phyloP scores from a whole-genome alignment of 1,284 basidiomycete species.

The Naganishia cerealis region DNA sequence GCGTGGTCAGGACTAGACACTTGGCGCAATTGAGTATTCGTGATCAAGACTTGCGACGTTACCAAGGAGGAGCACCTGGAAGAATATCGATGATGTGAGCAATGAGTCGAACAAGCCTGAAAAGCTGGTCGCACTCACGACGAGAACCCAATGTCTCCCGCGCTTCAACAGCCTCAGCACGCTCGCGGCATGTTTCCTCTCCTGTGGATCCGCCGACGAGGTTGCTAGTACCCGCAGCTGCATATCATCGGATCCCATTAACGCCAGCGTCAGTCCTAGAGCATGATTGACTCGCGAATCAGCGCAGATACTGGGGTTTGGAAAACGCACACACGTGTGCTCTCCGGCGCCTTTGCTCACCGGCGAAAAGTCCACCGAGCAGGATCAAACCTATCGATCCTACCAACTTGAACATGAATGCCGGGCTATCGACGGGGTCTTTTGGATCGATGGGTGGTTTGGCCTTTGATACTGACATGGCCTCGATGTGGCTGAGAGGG shows the following conservation, averaged over 20 bases:
- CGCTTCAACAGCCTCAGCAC: conserved; percentile 74
- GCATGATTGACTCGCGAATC: too few relatives aligned
- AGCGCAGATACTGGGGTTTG: neutral
- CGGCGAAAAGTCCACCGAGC: conserved; percentile 79
- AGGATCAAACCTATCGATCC: conserved; percentile 70
- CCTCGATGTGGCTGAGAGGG: conserved; percentile 10
- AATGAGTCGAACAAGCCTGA: neutral
- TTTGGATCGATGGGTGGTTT: conserved; percentile 39
- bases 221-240: conserved; percentile 81
- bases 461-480: conserved; percentile 11
- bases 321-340: neutral
- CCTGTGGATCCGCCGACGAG: conserved; percentile 70
- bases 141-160: conserved; percentile 92
- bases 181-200: conserved; percentile 69
- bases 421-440: conserved; percentile 47
- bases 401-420: conserved; percentile 67
- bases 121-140: conserved; percentile 59
- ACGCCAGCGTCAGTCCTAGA: conserved; percentile 71
- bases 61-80: conserved; percentile 71
- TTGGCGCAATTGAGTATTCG: neutral
- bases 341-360: conserved; percentile 58
- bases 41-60: conserved; percentile 68
- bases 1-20: neutral
- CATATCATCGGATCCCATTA: conserved; percentile 93
- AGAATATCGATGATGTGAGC: neutral